Conservation (phyloP, 1,139 yeast species). For the Hansenula sp. region DNA sequence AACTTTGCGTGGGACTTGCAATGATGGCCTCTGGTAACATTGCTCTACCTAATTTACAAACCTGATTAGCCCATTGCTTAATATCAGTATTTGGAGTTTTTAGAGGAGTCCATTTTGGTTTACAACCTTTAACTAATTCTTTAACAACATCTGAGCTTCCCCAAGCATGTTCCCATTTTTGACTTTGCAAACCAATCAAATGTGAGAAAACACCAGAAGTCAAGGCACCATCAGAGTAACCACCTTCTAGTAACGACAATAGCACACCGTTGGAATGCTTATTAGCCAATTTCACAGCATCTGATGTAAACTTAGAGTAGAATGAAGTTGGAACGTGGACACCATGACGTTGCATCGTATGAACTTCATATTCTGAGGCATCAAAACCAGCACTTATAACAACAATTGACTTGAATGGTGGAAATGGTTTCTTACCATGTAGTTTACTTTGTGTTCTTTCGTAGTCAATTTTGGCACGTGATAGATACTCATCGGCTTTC, state of each 20-base stretch:
- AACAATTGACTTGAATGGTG: slow-evolving; percentile 63
- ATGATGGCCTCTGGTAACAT: slow-evolving; percentile 49
- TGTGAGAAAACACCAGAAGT: slow-evolving; percentile 80
- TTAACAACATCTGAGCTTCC: slow-evolving; percentile 59
- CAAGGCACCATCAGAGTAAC: slow-evolving; percentile 81
- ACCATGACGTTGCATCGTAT: slow-evolving; percentile 82
- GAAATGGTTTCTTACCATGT: slow-evolving; percentile 41
- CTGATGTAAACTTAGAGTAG: slow-evolving; percentile 69
- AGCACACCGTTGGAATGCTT: slow-evolving; percentile 60
- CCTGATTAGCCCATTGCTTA: slow-evolving; percentile 62
- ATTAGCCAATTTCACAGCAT: slow-evolving; percentile 61
- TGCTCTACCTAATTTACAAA: slow-evolving; percentile 59
- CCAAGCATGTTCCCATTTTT: slow-evolving; percentile 61
- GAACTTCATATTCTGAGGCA: slow-evolving; percentile 80
- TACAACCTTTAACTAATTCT: slow-evolving; percentile 68
- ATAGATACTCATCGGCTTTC: slow-evolving; percentile 66
- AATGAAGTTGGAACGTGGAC: slow-evolving; percentile 82
- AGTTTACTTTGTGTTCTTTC: slow-evolving; percentile 20
- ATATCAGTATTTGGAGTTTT: slow-evolving; percentile 44
- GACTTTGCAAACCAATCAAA: slow-evolving; percentile 57
- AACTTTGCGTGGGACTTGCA: background rate
- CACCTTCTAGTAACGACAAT: slow-evolving; percentile 77
- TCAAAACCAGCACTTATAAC: slow-evolving; percentile 85
- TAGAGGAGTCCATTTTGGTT: slow-evolving; percentile 58
- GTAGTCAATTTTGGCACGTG: slow-evolving; percentile 42